These are phyloP conservation scores for Cnidoscolus chayamansa DNA, from an alignment of 441 rosid species.

Conservation along the genomic window DNA sequence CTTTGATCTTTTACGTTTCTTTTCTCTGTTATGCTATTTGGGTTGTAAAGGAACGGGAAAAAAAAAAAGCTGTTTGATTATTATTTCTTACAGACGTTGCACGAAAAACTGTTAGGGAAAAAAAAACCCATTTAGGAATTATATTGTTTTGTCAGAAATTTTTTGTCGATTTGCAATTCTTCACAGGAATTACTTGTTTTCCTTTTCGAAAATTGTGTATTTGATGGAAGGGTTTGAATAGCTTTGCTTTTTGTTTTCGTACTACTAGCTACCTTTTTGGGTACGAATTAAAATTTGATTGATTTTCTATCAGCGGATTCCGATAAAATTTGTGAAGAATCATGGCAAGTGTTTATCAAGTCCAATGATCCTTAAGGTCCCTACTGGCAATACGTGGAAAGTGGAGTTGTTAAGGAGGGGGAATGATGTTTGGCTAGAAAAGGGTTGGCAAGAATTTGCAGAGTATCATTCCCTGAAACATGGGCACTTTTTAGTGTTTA, in stretches of 20 bases:
- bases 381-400: neutral
- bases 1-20: neutral
- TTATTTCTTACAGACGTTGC: neutral
- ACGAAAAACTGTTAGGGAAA: neutral
- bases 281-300: neutral
- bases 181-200: neutral
- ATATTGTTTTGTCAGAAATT: neutral
- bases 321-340: neutral
- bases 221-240: neutral
- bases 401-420: neutral
- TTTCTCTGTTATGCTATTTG: neutral
- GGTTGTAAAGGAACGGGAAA: neutral
- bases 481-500: constrained; percentile 11
- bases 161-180: neutral
- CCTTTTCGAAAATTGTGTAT: no score
- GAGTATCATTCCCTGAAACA: neutral
- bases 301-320: constrained; percentile 8
- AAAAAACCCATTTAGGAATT: neutral
- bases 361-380: neutral
- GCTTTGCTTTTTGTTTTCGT: neutral
- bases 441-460: constrained; percentile 13
- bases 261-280: neutral
- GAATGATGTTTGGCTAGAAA: constrained; percentile 2
- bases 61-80: neutral
- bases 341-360: constrained; percentile 3